Base-by-base conservation (phyloP, 2,329 filamentous ascomycete species). In the Nothophaeocryptopus gaeumannii region DNA sequence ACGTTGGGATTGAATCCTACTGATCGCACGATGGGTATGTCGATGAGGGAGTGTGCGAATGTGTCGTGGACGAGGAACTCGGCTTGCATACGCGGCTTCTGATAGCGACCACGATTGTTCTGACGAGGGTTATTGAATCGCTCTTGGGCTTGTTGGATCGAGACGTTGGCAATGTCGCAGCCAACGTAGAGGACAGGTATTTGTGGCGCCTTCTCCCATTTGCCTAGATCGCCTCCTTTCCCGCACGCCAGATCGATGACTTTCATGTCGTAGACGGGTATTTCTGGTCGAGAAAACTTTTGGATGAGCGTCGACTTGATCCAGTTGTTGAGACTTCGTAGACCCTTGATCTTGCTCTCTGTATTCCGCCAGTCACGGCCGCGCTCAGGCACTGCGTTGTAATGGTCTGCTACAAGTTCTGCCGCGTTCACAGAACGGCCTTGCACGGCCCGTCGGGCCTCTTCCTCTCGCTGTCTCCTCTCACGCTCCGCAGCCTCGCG, bases 271-370 rank as follows among this genome's bases (percentile, higher is more conserved):
- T 68, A 69, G 2, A 84, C 55, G 5, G 58, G 58, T 39, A 62
- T 55, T 31, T 75, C 72, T 41, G 72, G 71, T 5, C 61, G 61
- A 3, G 89, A 89, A 72, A 96, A 97, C 68, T 96, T 96, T 67
- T 97, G 91, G 60, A 99, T 97, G 60, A 97, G 82, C 42, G 88
- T 92, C 66, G 89, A 96, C 77, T 99, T 99, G 72, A 99, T 82
- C 93, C 93, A 99, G 71, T 99, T 99, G 74, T 99, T 99, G 77
- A 96, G 93, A 59, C 87, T 89, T 45, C 93, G 83, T 45, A 99
- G 75, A 0, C 93, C 93, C 73, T 95, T 96, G 75, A 99, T 99
- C 63, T 88, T 86, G 70, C 88, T 95, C 64, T 95, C 90, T 5
- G 89, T 95, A 67, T 87, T 89, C 42, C 93, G 83, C 92, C 93